Conservation (phyloP, 768 basidiomycete species). For the Coprinopsis marcescibilis region DNA sequence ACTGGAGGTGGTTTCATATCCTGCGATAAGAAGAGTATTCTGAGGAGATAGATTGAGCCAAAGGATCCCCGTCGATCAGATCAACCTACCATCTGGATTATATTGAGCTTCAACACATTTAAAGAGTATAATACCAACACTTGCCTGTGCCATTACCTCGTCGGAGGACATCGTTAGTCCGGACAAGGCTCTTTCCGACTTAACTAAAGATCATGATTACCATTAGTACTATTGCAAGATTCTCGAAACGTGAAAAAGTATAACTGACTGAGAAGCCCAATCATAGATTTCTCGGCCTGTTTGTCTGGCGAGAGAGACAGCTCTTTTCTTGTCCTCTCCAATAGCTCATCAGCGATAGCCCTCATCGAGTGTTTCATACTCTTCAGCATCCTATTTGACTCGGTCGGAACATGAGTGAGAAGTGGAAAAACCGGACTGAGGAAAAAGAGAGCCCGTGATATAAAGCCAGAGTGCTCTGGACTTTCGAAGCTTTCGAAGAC, state of each 20-base stretch:
- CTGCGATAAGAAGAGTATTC: slow-evolving; percentile 18
- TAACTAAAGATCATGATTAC: slow-evolving; percentile 21
- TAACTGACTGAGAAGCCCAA: slow-evolving; percentile 29
- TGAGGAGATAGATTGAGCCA: too few relatives aligned
- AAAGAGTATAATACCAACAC: neutral
- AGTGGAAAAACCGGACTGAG: slow-evolving; percentile 31
- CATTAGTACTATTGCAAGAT: neutral
- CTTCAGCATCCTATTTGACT: slow-evolving; percentile 23
- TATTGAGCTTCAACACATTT: slow-evolving; percentile 19
- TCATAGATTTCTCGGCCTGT: slow-evolving; percentile 33
- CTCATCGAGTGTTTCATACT: slow-evolving; percentile 29
- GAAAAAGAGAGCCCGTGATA: slow-evolving; percentile 29
- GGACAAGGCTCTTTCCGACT: slow-evolving; percentile 25
- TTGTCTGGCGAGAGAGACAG: slow-evolving; percentile 20
- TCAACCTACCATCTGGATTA: slow-evolving; percentile 29
- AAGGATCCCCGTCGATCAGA: too few relatives aligned
- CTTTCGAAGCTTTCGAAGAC: slow-evolving; percentile 32
- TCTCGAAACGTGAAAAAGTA: neutral
- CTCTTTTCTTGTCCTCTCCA: slow-evolving; percentile 31
- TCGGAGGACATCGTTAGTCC: slow-evolving; percentile 30
- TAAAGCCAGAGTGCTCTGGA: slow-evolving; percentile 17
- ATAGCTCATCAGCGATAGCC: slow-evolving; percentile 32
- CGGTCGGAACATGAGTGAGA: slow-evolving; percentile 31
- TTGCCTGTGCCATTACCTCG: slow-evolving; percentile 32
- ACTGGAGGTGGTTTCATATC: slow-evolving; percentile 54